A percentile compares a stretch with the other conserved stretches of the same genome.
phyloP scores from a whole-genome alignment of 306 rosid species.

The Senna tora region DNA sequence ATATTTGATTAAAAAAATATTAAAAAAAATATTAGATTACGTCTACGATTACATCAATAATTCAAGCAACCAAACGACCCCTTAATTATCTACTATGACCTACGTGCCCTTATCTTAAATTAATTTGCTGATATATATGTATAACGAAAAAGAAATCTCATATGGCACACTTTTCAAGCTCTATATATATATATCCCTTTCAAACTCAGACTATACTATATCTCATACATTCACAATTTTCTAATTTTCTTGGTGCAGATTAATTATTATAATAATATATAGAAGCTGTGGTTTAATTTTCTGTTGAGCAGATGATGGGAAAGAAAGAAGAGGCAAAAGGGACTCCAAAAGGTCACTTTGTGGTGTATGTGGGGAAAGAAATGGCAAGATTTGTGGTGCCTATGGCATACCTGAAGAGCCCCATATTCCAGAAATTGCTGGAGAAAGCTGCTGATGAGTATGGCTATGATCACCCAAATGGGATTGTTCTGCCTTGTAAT shows the following conservation, averaged over 20 bases:
- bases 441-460: slow-evolving; percentile 50
- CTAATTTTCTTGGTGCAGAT: too few species aligned
- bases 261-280: too few species aligned
- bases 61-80: too few species aligned
- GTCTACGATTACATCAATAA: too few species aligned
- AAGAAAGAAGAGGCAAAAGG: slow-evolving; percentile 20
- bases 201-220: too few species aligned
- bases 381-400: slow-evolving; percentile 46
- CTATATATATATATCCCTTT: neutral
- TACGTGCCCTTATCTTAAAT: slow-evolving; percentile 33
- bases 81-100: slow-evolving; percentile 10
- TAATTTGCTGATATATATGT: neutral
- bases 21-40: too few species aligned
- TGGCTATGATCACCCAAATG: slow-evolving; percentile 31
- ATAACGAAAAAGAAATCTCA: neutral
- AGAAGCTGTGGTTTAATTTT: neutral
- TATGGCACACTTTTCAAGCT: slow-evolving; percentile 32
- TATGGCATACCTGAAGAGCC: slow-evolving; percentile 35
- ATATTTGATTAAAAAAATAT: too few species aligned
- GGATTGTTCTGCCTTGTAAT: slow-evolving; percentile 48
- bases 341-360: slow-evolving; percentile 50
- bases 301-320: neutral
- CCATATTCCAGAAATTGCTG: slow-evolving; percentile 39
- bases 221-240: slow-evolving; percentile 7
- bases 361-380: slow-evolving; percentile 47